phyloP scores from a whole-genome alignment of 129 eudicot species.

The Lactuca sativa region DNA sequence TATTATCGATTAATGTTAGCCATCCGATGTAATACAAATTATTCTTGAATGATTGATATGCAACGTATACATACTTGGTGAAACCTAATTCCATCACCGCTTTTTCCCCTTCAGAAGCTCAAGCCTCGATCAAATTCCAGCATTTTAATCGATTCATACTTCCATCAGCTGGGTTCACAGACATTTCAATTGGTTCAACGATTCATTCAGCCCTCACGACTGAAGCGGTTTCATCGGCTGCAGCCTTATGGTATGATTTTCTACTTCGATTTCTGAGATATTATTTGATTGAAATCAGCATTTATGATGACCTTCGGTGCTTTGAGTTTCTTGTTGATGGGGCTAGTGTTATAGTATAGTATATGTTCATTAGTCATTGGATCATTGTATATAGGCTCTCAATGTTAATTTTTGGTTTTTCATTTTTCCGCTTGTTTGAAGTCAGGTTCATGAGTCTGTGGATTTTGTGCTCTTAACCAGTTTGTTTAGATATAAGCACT shows the following conservation, averaged over 20 bases:
- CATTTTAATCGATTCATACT: not conserved
- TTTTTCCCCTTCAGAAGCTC: not conserved
- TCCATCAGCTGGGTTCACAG: not conserved
- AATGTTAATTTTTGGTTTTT: too few species aligned
- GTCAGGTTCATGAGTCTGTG: too few species aligned
- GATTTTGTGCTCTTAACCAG: not conserved
- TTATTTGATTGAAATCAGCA: not conserved
- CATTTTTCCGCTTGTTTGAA: too few species aligned
- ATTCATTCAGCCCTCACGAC: not conserved
- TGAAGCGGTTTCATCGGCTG: too few species aligned
- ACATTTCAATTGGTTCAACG: not conserved
- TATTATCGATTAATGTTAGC: not conserved
- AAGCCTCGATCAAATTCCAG: constrained; percentile 3
- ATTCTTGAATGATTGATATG: not conserved
- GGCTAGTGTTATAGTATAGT: not conserved
- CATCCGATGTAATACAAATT: not conserved
- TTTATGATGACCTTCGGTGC: not conserved
- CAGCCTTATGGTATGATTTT: constrained; percentile 2
- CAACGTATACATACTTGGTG: not conserved
- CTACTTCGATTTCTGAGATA: not conserved
- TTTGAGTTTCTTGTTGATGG: not conserved
- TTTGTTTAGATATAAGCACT: too few species aligned
- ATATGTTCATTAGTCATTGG: too few species aligned
- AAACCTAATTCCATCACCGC: constrained; percentile 6
- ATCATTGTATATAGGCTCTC: too few species aligned